These are phyloP conservation scores for Ceratobasidium sp. DNA, from an alignment of 1,284 basidiomycete genomes.

Conservation along the genomic window DNA sequence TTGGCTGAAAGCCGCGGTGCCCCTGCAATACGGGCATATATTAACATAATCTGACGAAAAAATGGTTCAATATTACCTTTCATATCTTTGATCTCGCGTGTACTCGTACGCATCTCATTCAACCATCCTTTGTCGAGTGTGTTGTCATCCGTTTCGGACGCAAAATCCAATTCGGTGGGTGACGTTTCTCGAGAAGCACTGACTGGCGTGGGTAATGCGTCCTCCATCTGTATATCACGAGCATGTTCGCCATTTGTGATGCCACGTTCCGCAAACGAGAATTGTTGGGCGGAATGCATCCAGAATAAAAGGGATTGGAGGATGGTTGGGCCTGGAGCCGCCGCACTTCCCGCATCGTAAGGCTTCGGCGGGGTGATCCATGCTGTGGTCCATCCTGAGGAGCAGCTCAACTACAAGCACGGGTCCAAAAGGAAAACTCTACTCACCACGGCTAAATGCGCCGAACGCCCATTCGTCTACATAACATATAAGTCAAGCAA, in stretches of 20 bases:
- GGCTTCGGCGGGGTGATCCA: conserved; percentile 39
- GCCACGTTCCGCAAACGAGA: conserved; percentile 1
- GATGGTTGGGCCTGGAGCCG: conserved; percentile 32
- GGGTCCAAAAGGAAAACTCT: not conserved
- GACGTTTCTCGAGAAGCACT: conserved; percentile 7
- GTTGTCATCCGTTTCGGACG: conserved; percentile 42
- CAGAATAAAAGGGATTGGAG: conserved; percentile 40
- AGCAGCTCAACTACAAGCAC: not conserved
- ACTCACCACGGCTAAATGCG: conserved; percentile 29
- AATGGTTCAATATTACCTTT: conserved; percentile 22
- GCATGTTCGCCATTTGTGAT: not conserved
- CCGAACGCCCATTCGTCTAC: conserved; percentile 42
- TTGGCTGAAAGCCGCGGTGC: not conserved
- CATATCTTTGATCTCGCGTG: conserved; percentile 36
- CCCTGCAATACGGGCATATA: not conserved
- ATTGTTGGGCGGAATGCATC: conserved; percentile 39
- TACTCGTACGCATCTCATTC: conserved; percentile 35
- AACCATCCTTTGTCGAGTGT: conserved; percentile 41
- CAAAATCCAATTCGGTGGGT: conserved; percentile 31
- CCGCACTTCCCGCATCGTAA: conserved; percentile 21
- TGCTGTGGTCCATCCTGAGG: conserved; percentile 36
- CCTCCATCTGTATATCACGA: not conserved
- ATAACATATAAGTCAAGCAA: not conserved
- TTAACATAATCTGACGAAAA: not conserved
- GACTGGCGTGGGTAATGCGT: conserved; percentile 3